Base-by-base conservation (phyloP, 2,329 filamentous ascomycete genomes). In the Calonectria ilicicola region DNA sequence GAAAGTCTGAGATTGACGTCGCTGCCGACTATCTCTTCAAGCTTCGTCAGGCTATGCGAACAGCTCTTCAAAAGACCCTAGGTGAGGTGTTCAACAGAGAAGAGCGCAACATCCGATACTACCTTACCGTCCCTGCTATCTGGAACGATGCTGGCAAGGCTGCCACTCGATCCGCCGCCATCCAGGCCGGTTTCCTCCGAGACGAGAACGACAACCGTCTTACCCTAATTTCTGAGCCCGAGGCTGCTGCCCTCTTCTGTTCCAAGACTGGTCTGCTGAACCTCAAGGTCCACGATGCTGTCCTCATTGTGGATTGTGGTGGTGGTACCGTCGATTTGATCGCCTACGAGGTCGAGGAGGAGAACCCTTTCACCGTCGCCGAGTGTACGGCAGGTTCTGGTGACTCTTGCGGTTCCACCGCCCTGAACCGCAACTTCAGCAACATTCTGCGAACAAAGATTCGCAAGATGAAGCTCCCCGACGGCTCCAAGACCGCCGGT, bases 1-100 rank as follows among this genome's bases (percentile, higher is more conserved):
- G 97, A 85, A 98, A 98, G 89, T 98, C 96, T 29, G 97, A 98
- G 86, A 98, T 98, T 85, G 97, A 99, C 85, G 97, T 98, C 65
- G 96, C 97, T n/a, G 97, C 97, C 83, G 97, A 98, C 84, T 99
- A 98, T 84, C 93, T 99, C 63, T 98, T 98, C 90, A 98, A 98
- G 87, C 91, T 99, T 73, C 94, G 97, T 78, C 95, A 98, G 86
- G 97, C 97, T 2, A 98, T 98, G 96, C 93, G 97, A 79, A 94
- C 95, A 74, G 95, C 98, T 80, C 88, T 99, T 72, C 95, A 98
- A 84, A 98, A 98, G 90, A 98, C 96, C 1, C 89, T 98, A 35
- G 97, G 97, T 67, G 97, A 98, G 83, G 97, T 99, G 1, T 99
- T 98, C 86, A 98, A 97, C 86, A 91, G 97, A 84, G 97, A 98